Evolutionary conservation across 768 basidiomycete species (phyloP), one percentile per base, ranked within the genome.

Genomic region (Suillus decipiens): DNA sequence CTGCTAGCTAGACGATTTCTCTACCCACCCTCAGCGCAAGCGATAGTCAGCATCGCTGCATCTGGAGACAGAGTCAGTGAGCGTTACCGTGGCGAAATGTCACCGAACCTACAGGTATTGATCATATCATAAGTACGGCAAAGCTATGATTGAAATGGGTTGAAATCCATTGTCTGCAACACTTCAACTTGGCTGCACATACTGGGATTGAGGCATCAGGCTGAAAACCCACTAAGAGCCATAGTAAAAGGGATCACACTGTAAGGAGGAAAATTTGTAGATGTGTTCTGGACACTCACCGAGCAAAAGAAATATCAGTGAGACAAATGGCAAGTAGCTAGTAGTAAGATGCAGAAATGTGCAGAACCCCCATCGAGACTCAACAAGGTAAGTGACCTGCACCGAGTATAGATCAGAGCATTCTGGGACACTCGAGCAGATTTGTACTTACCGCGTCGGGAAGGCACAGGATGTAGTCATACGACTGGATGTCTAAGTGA

Each of bases 311-410:
- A 54, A 12, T 36, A 36, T n/a, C 53, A 36, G 0, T n/a, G n/a
- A 36, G 53, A 5, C n/a, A 36, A 54, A 36, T 34, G 53, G 53
- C 34, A 36, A 22, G 12, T 54, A n/a, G 34, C n/a, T 54, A 34
- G 34, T 36, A 36, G 28, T 7, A 6, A 54, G 53, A 54, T 54
- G 36, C 34, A 54, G 53, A 22, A 54, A 8, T 14, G n/a, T 54
- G 6, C 34, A n/a, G 14, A 54, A 11, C 8, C 53, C 34, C 34
- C 34, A 54, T 54, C 53, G 53, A 36, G 53, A 54, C 68, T 83
- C 88, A 66, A 92, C 74, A 12, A 43, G 8, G 9, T 5, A 43
- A n/a, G 9, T 43, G 19, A 51, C 85, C 42, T 43, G 9, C 19
- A 43, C 9, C 19, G 3, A n/a, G 3, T n/a, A 43, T 19, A 22